These are phyloP conservation scores for Chrysoporthe puriensis DNA, from an alignment of 2,329 filamentous ascomycete genomes.

Conservation along the genomic window DNA sequence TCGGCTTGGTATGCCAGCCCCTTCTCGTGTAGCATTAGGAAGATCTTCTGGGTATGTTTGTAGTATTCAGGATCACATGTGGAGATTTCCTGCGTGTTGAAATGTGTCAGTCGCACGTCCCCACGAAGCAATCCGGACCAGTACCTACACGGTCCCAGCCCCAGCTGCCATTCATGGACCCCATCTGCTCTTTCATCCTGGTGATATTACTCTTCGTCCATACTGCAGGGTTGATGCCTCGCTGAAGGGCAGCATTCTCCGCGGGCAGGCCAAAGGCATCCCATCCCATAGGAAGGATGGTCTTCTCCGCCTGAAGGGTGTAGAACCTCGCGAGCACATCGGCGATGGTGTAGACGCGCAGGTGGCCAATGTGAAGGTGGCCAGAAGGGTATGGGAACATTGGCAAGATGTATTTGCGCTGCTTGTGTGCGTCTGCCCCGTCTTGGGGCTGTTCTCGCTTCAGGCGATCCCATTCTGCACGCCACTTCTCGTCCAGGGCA, in stretches of 20 bases:
- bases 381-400: constrained; percentile 97
- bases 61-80: constrained; percentile 87
- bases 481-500: constrained; percentile 57
- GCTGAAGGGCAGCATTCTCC: constrained; percentile 87
- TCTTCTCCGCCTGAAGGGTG: constrained; percentile 72
- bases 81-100: constrained; percentile 67
- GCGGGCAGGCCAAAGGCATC: constrained; percentile 90
- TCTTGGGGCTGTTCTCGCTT: constrained; percentile 28
- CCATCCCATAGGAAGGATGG: constrained; percentile 92
- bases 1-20: constrained; percentile 83
- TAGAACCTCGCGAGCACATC: constrained; percentile 81
- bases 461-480: constrained; percentile 45
- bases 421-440: constrained; percentile 30
- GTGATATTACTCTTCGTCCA: constrained; percentile 84
- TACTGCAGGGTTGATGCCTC: constrained; percentile 72
- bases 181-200: constrained; percentile 82
- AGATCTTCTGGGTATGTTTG: constrained; percentile 86
- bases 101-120: constrained; percentile 15
- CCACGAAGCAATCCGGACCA: neutral
- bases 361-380: constrained; percentile 81
- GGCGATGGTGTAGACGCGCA: constrained; percentile 88
- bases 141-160: constrained; percentile 77
- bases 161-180: constrained; percentile 79
- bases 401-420: constrained; percentile 72
- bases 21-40: constrained; percentile 73